Conservation (phyloP, 2,329 filamentous ascomycete species). For the Alternaria sp. region DNA sequence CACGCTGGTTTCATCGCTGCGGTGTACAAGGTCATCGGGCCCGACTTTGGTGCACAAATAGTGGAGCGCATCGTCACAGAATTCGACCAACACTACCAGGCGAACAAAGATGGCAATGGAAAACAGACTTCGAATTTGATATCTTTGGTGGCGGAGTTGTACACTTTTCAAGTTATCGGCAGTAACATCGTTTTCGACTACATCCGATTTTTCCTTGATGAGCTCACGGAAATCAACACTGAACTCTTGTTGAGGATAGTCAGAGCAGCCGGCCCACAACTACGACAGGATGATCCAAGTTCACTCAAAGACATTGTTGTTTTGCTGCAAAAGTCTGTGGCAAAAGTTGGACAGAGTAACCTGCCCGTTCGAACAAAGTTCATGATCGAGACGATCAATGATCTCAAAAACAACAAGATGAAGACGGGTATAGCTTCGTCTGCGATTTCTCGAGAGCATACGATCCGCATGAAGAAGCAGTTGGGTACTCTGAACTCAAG, state of each 20-base stretch:
- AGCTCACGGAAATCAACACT: constrained; percentile 84
- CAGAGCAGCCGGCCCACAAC: constrained; percentile 77
- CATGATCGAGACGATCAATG: constrained; percentile 96
- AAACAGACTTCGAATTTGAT: constrained; percentile 79
- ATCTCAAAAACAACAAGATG: constrained; percentile 91
- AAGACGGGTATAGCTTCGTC: constrained; percentile 78
- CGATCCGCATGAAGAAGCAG: constrained; percentile 86
- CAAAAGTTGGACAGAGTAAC: constrained; percentile 71
- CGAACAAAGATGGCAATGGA: constrained; percentile 46
- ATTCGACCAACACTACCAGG: constrained; percentile 72
- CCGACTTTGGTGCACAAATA: constrained; percentile 88
- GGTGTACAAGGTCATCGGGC: constrained; percentile 84
- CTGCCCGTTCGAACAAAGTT: constrained; percentile 91
- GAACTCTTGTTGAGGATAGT: constrained; percentile 88
- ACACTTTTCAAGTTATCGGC: constrained; percentile 88
- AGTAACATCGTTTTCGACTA: constrained; percentile 90
- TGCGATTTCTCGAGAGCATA: constrained; percentile 79
- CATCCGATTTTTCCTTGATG: constrained; percentile 76
- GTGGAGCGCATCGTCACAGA: constrained; percentile 79
- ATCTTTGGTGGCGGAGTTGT: constrained; percentile 83
- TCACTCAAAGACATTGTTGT: constrained; percentile 88
- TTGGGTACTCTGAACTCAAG: constrained; percentile 77
- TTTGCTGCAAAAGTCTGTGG: constrained; percentile 76
- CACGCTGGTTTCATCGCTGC: constrained; percentile 90
- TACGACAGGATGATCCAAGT: constrained; percentile 88